phyloP scores from a whole-genome alignment of 495 filamentous ascomycete species.

The Astrothelium macrocarpum region DNA sequence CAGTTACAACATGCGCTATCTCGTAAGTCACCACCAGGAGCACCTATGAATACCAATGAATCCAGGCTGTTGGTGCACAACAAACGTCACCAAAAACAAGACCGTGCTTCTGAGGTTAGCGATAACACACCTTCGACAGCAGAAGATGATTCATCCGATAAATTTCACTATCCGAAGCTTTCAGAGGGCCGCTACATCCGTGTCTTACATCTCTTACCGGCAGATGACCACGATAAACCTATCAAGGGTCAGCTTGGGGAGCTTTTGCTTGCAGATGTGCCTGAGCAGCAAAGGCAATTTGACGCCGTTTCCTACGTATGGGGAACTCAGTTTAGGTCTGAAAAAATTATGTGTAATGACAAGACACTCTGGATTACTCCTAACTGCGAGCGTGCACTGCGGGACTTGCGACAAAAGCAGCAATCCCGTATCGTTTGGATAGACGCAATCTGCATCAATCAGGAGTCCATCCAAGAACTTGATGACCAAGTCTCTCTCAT shows the following conservation, averaged over 20 bases:
- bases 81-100: neutral
- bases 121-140: neutral
- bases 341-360: neutral
- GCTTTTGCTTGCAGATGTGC: neutral
- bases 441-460: constrained; percentile 13
- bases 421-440: constrained; percentile 8
- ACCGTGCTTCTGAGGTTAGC: neutral
- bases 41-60: neutral
- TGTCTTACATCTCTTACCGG: neutral
- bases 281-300: neutral
- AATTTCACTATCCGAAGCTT: neutral
- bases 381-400: constrained; percentile 3
- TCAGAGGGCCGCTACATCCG: neutral
- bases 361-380: neutral
- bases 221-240: neutral
- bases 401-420: neutral
- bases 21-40: neutral
- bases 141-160: neutral
- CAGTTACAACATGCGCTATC: neutral
- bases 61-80: neutral
- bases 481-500: constrained; percentile 9
- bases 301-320: constrained; percentile 8
- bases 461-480: neutral
- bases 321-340: neutral
- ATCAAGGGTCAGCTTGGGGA: neutral